These are phyloP conservation scores for Globisporangium uncinulatum DNA, from an alignment of 352 stramenopile species.

Conservation along the genomic window DNA sequence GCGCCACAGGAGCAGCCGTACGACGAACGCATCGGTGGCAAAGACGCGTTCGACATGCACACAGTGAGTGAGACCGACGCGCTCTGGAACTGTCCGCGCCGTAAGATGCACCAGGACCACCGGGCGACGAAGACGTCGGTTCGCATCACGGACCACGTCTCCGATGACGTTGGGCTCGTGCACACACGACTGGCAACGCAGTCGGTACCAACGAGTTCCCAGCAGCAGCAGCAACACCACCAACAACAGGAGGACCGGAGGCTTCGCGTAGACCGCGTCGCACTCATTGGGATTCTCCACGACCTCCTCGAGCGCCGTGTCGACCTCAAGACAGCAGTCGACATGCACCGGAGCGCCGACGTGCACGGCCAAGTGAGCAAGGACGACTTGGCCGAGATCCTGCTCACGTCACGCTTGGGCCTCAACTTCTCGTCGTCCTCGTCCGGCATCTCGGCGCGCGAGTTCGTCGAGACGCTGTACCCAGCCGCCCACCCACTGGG, in stretches of 20 bases:
- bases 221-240: background rate
- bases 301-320: slow-evolving; percentile 64
- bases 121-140: slow-evolving; percentile 51
- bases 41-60: slow-evolving; percentile 31
- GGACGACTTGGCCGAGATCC: slow-evolving; percentile 53
- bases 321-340: slow-evolving; percentile 67
- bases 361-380: slow-evolving; percentile 55
- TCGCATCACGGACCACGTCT: slow-evolving; percentile 40
- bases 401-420: slow-evolving; percentile 53
- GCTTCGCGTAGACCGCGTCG: slow-evolving; percentile 23
- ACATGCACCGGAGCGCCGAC: slow-evolving; percentile 52
- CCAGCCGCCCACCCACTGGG: slow-evolving; percentile 19
- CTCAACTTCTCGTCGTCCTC: slow-evolving; percentile 38
- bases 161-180: slow-evolving; percentile 13
- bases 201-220: slow-evolving; percentile 6
- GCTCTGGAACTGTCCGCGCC: slow-evolving; percentile 60
- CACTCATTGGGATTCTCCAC: slow-evolving; percentile 51
- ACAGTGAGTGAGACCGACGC: slow-evolving; percentile 36
- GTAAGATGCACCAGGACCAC: slow-evolving; percentile 57
- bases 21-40: slow-evolving; percentile 14
- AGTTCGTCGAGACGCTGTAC: slow-evolving; percentile 64
- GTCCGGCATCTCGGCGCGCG: slow-evolving; percentile 31
- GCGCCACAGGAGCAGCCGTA: slow-evolving; percentile 41
- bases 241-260: slow-evolving; percentile 11
- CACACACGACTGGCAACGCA: slow-evolving; percentile 7